phyloP scores from a whole-genome alignment of 2,329 filamentous ascomycete genomes.

The Curvularia verruculosa region DNA sequence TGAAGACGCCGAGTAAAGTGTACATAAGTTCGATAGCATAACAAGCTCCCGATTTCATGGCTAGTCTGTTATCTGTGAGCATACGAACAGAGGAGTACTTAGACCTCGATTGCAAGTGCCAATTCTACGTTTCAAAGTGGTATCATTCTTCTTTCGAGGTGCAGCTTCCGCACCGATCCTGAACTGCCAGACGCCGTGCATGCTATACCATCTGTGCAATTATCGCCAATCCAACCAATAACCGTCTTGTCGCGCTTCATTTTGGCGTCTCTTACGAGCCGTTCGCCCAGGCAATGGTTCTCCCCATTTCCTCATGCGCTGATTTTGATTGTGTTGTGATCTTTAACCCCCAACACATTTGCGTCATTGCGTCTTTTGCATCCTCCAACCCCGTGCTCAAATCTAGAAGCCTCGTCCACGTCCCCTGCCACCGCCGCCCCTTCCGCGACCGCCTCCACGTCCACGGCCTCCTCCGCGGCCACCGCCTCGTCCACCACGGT shows the following conservation, averaged over 20 bases:
- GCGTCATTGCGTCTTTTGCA: slow-evolving; percentile 7
- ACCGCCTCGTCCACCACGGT: slow-evolving; percentile 50
- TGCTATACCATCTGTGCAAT: slow-evolving; percentile 15
- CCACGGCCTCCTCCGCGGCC: slow-evolving; percentile 50
- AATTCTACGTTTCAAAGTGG: slow-evolving; percentile 24
- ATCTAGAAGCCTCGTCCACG: slow-evolving; percentile 47
- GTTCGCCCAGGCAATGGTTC: slow-evolving; percentile 5
- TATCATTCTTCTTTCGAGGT: slow-evolving; percentile 36
- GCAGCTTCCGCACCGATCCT: slow-evolving; percentile 21
- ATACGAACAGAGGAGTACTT: background rate
- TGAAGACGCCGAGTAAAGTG: slow-evolving; percentile 73
- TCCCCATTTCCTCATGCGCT: slow-evolving; percentile 21
- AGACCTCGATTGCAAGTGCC: slow-evolving; percentile 5
- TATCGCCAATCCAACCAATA: slow-evolving; percentile 18
- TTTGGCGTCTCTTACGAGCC: slow-evolving; percentile 21
- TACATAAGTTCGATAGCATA: background rate
- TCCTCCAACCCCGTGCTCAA: slow-evolving; percentile 1
- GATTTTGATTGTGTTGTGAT: slow-evolving; percentile 3
- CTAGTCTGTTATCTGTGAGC: slow-evolving; percentile 4
- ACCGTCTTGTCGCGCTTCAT: slow-evolving; percentile 29
- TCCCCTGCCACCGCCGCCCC: slow-evolving; percentile 50
- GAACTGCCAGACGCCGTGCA: slow-evolving; percentile 30
- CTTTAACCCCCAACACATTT: slow-evolving; percentile 6
- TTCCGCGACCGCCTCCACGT: slow-evolving; percentile 49
- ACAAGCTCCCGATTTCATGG: background rate